A percentile compares a stretch with the other conserved stretches of the same genome.
Evolutionary conservation across 2,329 filamentous ascomycete species (phyloP).

Genomic region (Stachybotrys elegans): DNA sequence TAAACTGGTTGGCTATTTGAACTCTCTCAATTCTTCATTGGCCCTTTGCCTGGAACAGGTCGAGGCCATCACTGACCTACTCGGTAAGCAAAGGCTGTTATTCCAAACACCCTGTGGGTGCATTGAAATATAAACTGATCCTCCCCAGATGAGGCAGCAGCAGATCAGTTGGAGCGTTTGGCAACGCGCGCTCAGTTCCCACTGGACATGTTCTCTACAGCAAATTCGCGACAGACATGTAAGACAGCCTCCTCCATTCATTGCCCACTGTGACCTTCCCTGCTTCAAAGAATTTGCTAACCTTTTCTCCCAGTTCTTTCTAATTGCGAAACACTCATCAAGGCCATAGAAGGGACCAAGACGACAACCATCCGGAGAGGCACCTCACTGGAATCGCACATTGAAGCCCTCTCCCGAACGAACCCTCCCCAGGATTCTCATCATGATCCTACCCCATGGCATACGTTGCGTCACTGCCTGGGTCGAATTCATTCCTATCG

Average conservation of each 20-base stretch:
- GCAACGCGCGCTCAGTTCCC: background rate
- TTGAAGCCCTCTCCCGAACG: too few relatives aligned
- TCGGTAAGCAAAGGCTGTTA: background rate
- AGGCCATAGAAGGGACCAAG: slow-evolving; percentile 4
- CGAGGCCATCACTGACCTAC: too few relatives aligned
- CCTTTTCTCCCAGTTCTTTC: slow-evolving; percentile 8
- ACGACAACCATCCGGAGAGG: background rate
- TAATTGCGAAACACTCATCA: slow-evolving; percentile 13
- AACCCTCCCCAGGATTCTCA: slow-evolving; percentile 5
- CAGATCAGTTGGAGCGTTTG: background rate
- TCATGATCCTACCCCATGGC: slow-evolving; percentile 10
- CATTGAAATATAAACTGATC: background rate
- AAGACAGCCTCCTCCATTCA: background rate
- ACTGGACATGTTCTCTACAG: background rate
- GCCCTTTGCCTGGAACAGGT: background rate
- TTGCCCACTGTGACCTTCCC: background rate
- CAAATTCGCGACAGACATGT: background rate
- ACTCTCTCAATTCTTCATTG: background rate
- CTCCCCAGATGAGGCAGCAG: background rate
- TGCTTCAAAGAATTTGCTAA: background rate
- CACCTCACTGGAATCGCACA: slow-evolving; percentile 6
- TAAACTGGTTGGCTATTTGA: background rate
- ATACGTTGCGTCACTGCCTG: slow-evolving; percentile 16
- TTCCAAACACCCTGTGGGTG: too few relatives aligned
- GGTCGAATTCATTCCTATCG: slow-evolving; percentile 19